Evolutionary conservation across 179 eudicot genomes (phyloP).

Genomic region (Spinacia oleracea): DNA sequence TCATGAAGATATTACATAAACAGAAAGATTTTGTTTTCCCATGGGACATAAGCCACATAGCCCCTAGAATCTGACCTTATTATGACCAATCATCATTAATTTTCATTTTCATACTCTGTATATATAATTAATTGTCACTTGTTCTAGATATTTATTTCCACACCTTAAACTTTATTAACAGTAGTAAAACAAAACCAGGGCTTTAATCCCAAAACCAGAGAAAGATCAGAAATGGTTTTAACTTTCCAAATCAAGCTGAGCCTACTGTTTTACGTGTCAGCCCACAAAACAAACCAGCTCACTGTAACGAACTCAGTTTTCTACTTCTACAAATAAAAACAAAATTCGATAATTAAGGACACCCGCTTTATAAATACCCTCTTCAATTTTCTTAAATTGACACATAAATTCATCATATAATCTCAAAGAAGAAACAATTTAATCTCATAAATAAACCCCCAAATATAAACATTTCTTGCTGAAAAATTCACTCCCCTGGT

Average conservation of each 20-base stretch:
- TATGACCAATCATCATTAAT: no score
- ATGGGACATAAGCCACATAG: no score
- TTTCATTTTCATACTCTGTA: no score
- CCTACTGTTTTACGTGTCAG: conserved; percentile 26
- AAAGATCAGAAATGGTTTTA: conserved; percentile 23
- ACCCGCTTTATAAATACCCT: neutral
- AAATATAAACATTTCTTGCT: neutral
- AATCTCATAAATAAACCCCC: neutral
- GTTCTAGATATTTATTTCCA: no score
- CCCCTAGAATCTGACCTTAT: no score
- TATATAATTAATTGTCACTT: no score
- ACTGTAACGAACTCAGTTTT: neutral
- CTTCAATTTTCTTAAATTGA: neutral
- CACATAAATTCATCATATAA: neutral
- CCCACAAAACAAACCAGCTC: neutral
- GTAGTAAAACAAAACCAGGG: conserved; percentile 19
- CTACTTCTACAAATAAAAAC: neutral
- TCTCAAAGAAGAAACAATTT: neutral
- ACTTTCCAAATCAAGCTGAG: neutral
- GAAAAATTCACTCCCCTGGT: conserved; percentile 5
- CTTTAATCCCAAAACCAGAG: neutral
- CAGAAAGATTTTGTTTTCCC: no score
- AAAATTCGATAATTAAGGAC: neutral
- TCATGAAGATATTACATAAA: no score
- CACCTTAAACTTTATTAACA: neutral